A percentile compares a stretch with the other conserved stretches of the same genome.
Conservation (phyloP, 192 early-diverging fungal genomes). For the Chytriomyces sp. region DNA sequence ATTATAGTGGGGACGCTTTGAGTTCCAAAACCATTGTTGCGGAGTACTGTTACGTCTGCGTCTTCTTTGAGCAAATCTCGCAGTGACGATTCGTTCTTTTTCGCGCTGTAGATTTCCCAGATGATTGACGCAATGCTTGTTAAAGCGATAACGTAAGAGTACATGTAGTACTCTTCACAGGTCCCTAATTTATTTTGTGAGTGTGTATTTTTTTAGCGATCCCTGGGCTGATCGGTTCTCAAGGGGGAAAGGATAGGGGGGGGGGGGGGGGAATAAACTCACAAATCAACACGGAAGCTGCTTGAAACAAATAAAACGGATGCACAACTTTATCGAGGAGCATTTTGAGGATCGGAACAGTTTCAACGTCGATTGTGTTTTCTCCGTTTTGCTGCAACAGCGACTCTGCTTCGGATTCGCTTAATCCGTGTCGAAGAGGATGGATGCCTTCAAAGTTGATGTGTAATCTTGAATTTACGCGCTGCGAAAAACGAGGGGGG, state of each 20-base stretch:
- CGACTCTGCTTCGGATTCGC: constrained; percentile 18
- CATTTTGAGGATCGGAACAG: constrained; percentile 38
- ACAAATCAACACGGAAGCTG: constrained; percentile 51
- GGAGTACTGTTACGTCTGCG: constrained; percentile 10
- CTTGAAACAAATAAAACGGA: constrained; percentile 59
- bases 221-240: neutral
- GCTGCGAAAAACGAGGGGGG: constrained; percentile 12
- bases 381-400: constrained; percentile 39
- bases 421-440: constrained; percentile 34
- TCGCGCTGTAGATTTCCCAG: constrained; percentile 51
- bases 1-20: constrained; percentile 14
- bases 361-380: constrained; percentile 47
- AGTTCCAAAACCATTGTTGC: constrained; percentile 7
- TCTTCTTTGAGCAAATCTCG: constrained; percentile 34
- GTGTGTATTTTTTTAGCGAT: neutral
- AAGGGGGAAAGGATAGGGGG: neutral
- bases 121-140: constrained; percentile 42
- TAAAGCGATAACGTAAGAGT: constrained; percentile 46
- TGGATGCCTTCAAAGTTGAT: constrained; percentile 35
- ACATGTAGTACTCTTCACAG: constrained; percentile 46
- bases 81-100: constrained; percentile 46
- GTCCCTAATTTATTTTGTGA: constrained; percentile 33
- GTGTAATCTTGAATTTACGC: constrained; percentile 36
- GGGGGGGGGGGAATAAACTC: neutral
- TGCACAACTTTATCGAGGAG: constrained; percentile 49